Conservation (phyloP, 2,329 filamentous ascomycete genomes). For the Cladosporium colombiae region DNA sequence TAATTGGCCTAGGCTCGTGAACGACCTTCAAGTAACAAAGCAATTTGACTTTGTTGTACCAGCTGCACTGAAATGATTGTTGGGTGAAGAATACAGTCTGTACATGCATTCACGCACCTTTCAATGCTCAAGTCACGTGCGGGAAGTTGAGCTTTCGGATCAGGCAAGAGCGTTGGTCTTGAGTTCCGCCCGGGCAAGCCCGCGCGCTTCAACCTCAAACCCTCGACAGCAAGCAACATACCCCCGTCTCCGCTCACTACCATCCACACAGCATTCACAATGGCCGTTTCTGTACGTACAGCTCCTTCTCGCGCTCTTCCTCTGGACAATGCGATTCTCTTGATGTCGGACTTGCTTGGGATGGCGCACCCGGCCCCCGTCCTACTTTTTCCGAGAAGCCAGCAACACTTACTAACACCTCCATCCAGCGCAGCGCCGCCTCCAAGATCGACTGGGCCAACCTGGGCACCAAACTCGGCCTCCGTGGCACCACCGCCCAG, state of each 20-base stretch:
- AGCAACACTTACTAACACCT: constrained; percentile 18
- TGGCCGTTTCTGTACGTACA: constrained; percentile 20
- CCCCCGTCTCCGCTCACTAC: constrained; percentile 17
- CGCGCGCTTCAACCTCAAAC: constrained; percentile 17
- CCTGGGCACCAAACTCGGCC: constrained; percentile 89
- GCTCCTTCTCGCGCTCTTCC: not conserved
- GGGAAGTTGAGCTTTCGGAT: not conserved
- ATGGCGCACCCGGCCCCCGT: constrained; percentile 4
- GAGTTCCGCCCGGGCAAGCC: constrained; percentile 4
- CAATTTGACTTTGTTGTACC: not conserved
- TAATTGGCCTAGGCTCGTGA: not conserved
- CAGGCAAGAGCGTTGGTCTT: not conserved
- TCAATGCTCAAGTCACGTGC: not conserved
- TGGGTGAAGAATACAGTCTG: not conserved
- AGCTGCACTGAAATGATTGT: not conserved
- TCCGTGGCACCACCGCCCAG: constrained; percentile 89
- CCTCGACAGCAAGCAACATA: constrained; percentile 13
- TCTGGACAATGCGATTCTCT: constrained; percentile 3
- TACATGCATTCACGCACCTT: not conserved
- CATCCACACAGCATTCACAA: constrained; percentile 20
- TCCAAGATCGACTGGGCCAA: constrained; percentile 99
- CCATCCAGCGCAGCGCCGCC: constrained; percentile 84
- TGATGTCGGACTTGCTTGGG: not conserved
- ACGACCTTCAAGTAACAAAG: no score
- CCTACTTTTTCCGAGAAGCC: constrained; percentile 18